These are phyloP conservation scores for Kodamaea fukazawae DNA, from an alignment of 805 yeast species.

Conservation along the genomic window DNA sequence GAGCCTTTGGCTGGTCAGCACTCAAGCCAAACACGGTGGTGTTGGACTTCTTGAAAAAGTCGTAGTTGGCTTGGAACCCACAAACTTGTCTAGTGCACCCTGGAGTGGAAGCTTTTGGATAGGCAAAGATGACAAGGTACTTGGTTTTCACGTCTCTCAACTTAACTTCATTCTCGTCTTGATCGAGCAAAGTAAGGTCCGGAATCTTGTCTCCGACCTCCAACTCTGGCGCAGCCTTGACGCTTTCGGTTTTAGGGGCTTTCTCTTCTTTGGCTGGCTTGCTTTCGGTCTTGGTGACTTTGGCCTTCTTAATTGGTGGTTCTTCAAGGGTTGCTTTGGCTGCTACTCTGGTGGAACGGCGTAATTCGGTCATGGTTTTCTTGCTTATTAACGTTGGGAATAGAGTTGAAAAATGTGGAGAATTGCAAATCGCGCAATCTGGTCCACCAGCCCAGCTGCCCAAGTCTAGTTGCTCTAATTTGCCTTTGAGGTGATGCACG, in stretches of 20 bases:
- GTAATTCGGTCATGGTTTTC: conserved; percentile 33
- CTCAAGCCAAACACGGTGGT: conserved; percentile 76
- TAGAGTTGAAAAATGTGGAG: too few species aligned
- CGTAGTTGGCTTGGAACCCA: conserved; percentile 73
- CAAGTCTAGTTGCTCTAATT: too few species aligned
- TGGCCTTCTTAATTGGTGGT: conserved; percentile 11
- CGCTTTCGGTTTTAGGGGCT: conserved; percentile 9
- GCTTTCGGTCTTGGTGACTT: conserved; percentile 9
- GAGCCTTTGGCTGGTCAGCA: conserved; percentile 78
- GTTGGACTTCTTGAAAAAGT: conserved; percentile 46
- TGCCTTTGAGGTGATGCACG: too few species aligned
- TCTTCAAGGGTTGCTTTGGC: conserved; percentile 12
- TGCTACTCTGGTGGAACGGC: conserved; percentile 36
- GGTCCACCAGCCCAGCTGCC: too few species aligned
- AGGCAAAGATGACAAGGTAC: conserved; percentile 52
- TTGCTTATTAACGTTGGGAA: too few species aligned
- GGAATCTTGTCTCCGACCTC: conserved; percentile 67
- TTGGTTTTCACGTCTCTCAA: conserved; percentile 28
- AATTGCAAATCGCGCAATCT: too few species aligned
- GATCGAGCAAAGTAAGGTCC: conserved; percentile 58
- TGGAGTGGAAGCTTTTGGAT: conserved; percentile 91
- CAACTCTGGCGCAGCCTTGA: conserved; percentile 18
- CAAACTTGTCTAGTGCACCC: conserved; percentile 96
- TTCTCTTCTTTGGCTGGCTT: conserved; percentile 14
- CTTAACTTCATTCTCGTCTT: conserved; percentile 58